A percentile compares a stretch with the other conserved stretches of the same genome.
Conservation (phyloP, 1,284 basidiomycete species). For the Golubevia sp. region DNA sequence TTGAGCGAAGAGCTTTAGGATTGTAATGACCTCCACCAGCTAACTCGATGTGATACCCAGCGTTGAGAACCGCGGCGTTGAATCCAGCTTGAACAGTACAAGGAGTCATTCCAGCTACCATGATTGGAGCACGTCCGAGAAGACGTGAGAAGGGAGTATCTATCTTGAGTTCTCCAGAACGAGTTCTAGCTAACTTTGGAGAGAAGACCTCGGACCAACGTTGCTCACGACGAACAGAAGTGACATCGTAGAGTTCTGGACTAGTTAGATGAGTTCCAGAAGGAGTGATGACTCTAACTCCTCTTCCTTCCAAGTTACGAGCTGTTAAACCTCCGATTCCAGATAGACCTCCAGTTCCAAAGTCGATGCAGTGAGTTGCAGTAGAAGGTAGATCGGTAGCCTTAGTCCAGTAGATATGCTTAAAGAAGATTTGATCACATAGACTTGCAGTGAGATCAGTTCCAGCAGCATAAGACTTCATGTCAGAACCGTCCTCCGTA, state of each 20-base stretch:
- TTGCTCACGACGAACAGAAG: slow-evolving; percentile 75
- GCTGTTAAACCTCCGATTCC: slow-evolving; percentile 91
- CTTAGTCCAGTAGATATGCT: slow-evolving; percentile 87
- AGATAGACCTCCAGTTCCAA: slow-evolving; percentile 90
- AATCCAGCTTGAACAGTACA: slow-evolving; percentile 50
- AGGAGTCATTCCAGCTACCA: slow-evolving; percentile 89
- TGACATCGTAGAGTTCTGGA: slow-evolving; percentile 68
- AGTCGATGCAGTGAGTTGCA: slow-evolving; percentile 89
- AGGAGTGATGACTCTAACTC: slow-evolving; percentile 72
- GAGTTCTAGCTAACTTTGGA: slow-evolving; percentile 82
- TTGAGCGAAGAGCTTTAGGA: slow-evolving; percentile 80
- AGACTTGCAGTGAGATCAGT: slow-evolving; percentile 17
- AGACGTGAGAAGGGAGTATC: slow-evolving; percentile 96
- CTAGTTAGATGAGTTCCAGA: slow-evolving; percentile 40
- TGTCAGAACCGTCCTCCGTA: slow-evolving; percentile 69
- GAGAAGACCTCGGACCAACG: slow-evolving; percentile 89
- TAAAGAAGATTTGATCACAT: slow-evolving; percentile 79
- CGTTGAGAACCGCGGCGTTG: slow-evolving; percentile 76
- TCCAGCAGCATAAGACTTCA: slow-evolving; percentile 26
- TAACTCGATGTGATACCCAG: slow-evolving; percentile 93
- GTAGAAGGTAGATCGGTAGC: slow-evolving; percentile 79
- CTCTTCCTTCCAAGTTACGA: slow-evolving; percentile 87
- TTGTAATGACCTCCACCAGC: slow-evolving; percentile 98
- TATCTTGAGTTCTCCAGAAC: slow-evolving; percentile 62
- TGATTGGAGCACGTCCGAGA: slow-evolving; percentile 91